These are phyloP conservation scores for Penicillium ucsense DNA, from an alignment of 495 filamentous ascomycete species.

Conservation along the genomic window DNA sequence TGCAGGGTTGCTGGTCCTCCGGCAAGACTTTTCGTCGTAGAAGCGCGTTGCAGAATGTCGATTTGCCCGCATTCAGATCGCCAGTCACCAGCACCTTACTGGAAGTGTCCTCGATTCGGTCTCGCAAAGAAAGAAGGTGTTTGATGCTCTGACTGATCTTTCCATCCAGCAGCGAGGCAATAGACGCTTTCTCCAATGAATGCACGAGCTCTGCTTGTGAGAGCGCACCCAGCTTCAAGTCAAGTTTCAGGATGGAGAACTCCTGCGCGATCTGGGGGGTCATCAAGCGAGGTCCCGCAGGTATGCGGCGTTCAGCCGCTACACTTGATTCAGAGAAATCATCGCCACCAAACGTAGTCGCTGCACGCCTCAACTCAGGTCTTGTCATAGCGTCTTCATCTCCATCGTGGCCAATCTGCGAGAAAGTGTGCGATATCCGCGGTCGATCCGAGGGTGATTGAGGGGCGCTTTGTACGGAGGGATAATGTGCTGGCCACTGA, in stretches of 20 bases:
- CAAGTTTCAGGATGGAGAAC: constrained; percentile 89
- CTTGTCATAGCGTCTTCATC: constrained; percentile 29
- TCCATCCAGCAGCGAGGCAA: constrained; percentile 83
- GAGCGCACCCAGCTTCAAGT: constrained; percentile 78
- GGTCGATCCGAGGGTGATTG: constrained; percentile 33
- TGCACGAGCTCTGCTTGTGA: constrained; percentile 89
- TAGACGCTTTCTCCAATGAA: constrained; percentile 85
- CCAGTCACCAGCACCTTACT: constrained; percentile 98
- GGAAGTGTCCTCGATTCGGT: constrained; percentile 92
- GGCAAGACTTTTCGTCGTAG: constrained; percentile 86
- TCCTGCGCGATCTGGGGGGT: constrained; percentile 91
- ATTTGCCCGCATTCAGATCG: constrained; percentile 95
- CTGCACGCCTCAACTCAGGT: constrained; percentile 55
- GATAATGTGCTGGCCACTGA: constrained; percentile 91
- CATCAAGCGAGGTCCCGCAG: constrained; percentile 64
- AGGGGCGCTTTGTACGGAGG: constrained; percentile 62
- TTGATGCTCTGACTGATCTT: constrained; percentile 89
- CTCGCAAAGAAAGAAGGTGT: constrained; percentile 75
- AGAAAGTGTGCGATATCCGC: constrained; percentile 45
- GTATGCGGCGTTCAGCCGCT: constrained; percentile 45
- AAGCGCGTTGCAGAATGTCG: constrained; percentile 95
- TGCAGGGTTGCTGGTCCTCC: constrained; percentile 98
- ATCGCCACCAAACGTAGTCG: constrained; percentile 56
- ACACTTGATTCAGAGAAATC: constrained; percentile 62
- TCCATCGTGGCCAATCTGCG: constrained; percentile 25